Percentiles rank a stretch among this genome's conserved stretches.
phyloP scores from a whole-genome alignment of 345 rosid genomes.

The Hypericum perforatum region DNA sequence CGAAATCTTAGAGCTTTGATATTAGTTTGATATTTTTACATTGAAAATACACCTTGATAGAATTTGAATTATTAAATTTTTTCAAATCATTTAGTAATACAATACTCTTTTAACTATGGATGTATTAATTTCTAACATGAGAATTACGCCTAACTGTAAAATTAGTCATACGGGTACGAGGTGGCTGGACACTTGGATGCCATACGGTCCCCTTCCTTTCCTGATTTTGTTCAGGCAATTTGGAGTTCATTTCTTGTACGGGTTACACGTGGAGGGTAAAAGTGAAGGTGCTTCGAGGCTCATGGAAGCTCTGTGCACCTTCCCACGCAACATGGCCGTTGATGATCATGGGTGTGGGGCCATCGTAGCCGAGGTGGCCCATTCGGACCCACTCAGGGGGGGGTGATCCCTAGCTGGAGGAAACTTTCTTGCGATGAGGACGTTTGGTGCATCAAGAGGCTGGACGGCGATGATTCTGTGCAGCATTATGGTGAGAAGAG shows the following conservation, averaged over 20 bases:
- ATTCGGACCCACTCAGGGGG: slow-evolving; percentile 38
- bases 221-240: slow-evolving; percentile 53
- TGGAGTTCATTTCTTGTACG: slow-evolving; percentile 54
- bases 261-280: slow-evolving; percentile 58
- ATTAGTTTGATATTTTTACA: too few species aligned
- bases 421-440: slow-evolving; percentile 56
- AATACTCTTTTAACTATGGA: too few species aligned
- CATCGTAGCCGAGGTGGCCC: slow-evolving; percentile 49
- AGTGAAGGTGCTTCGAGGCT: slow-evolving; percentile 32
- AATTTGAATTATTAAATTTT: too few species aligned
- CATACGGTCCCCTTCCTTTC: slow-evolving; percentile 60
- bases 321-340: slow-evolving; percentile 54
- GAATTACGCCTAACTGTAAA: too few species aligned
- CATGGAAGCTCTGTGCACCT: slow-evolving; percentile 45
- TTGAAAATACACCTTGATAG: too few species aligned
- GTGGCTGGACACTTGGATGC: slow-evolving; percentile 53
- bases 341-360: slow-evolving; percentile 62
- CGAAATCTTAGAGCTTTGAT: too few species aligned
- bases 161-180: slow-evolving; percentile 26
- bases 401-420: slow-evolving; percentile 62
- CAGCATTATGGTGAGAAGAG: slow-evolving; percentile 3
- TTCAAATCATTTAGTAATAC: too few species aligned
- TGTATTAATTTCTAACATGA: too few species aligned
- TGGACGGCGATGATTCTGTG: slow-evolving; percentile 3
- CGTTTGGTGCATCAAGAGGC: slow-evolving; percentile 60